phyloP scores from a whole-genome alignment of 225 moss, liverwort and hornwort genomes.

The Sphagnum tenellum region DNA sequence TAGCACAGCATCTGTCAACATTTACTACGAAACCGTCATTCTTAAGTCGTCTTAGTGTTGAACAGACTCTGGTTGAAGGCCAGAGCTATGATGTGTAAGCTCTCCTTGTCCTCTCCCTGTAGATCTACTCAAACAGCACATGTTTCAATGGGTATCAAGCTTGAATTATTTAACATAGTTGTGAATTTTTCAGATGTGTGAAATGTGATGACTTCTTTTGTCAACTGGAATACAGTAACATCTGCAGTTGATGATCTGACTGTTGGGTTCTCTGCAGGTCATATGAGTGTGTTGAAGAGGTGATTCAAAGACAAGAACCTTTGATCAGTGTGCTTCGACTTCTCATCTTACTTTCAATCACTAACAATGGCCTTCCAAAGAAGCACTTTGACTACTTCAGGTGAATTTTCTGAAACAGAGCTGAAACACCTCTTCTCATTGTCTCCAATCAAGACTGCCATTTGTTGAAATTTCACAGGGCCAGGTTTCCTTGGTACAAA shows the following conservation, averaged over 20 bases:
- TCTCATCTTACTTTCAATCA: conserved; percentile 76
- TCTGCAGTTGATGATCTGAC: no score
- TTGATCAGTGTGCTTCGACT: conserved; percentile 79
- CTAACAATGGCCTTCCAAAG: conserved; percentile 84
- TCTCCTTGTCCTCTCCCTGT: neutral
- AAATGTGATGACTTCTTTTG: no score
- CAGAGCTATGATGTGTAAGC: conserved; percentile 79
- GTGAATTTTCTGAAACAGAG: conserved; percentile 10
- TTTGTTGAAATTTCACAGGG: neutral
- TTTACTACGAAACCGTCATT: conserved; percentile 70
- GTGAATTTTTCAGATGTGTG: no score
- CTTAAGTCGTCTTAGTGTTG: conserved; percentile 72
- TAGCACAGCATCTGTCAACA: conserved; percentile 72
- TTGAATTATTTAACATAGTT: no score
- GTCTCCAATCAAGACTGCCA: neutral
- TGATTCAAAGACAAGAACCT: conserved; percentile 84
- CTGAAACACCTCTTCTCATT: no score
- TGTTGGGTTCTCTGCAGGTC: conserved; percentile 31
- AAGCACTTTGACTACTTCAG: conserved; percentile 95
- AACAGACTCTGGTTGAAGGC: conserved; percentile 94
- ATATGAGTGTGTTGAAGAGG: conserved; percentile 87
- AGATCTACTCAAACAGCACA: no score
- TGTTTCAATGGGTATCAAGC: no score
- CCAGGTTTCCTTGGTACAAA: no score
- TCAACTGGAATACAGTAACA: no score